Evolutionary conservation across 768 basidiomycete species (phyloP), one percentile per base, ranked within the genome.

Genomic region (Boletus vermiculosoides): DNA sequence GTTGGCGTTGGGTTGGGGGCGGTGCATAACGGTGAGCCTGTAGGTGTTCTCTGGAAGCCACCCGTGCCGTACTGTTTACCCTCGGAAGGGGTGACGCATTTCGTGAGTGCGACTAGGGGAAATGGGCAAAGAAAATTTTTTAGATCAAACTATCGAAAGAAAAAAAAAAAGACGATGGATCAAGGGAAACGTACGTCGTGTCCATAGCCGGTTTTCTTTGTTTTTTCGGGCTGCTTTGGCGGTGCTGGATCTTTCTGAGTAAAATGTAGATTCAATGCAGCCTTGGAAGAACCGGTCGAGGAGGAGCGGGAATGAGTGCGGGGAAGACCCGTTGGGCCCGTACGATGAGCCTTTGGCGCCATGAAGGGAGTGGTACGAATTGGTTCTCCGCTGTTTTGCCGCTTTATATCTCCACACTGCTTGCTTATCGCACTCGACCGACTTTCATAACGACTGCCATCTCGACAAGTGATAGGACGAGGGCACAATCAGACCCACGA

Each of bases 261-360:
- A 56, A 89, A 77, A 45, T 87, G 86, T 15, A 89, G 77, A 65
- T 82, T 87, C 50, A 81, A 63, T 18, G 78, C 79, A 18, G 85
- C 71, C 67, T 81, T 86, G 18, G 84, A 81, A 36, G 80, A 77
- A 23, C 76, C 73, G 5, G 71, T 68, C 4, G 87, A 88, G 49
- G 84, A 81, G 20, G 80, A 78, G 62, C 86, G 82, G 25, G 87
- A 84, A 65, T 88, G 86, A 3, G 83, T 74, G 64, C 85, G 85
- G 57, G 79, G 74, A 44, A 77, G 77, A 52, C 74, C 77, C 36
- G 81, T 69, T 50, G 77, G 69, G 46, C 75, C 72, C 40, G 75
- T 67, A 64, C 81, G 76, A 63, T 83, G 79, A 49, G 74, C 64
- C 73, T 81, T 84, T 61, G 74, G 78, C 45, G 83, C 74, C 79